Evolutionary conservation across 202 grass and related monocot species (phyloP), one percentile per base, ranked within the genome.

Genomic region (Cymbopogon flexuosus): DNA sequence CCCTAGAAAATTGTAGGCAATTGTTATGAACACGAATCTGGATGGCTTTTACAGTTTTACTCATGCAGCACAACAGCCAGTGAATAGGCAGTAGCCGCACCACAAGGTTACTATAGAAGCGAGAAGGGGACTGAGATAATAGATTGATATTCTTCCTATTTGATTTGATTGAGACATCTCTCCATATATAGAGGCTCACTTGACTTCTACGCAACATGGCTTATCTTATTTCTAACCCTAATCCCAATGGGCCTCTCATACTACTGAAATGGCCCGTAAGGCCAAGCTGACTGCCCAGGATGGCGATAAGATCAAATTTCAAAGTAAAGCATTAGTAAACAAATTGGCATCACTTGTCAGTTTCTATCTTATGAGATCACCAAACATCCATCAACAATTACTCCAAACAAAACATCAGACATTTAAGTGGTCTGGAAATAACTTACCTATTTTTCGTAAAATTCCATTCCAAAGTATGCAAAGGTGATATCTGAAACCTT

Each of bases 401-500:
- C 76, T 16, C 62, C 10, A 23, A 35, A 67, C 45, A 34, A 68
- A 81, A 73, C 11, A 86, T 18, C 61, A 14, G 31, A 23, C 65
- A 81, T 37, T 24, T 60, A 52, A 57, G 54, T 5, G 15, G 62
- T 77, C 62, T 18, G 77, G 22, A 84, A 76, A 65, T 60, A 81
- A 69, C 51, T 64, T 21, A 91, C 95, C 92, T 97, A 65, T 89
- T 89, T 72, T 88, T 86, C 21, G 70, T 85, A 81, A 85, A 84
- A 76, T 81, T 84, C 14, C 59, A 76, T 47, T 93, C 88, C 76
- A 94, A 78, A 68, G 89, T 86, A 77, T 81, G 80, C 67, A 97
- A 81, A n/a, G 90, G 95, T 85, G 95, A 86, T 69, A 90, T 83
- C 30, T 93, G 88, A 82, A 91, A 89, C 86, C 92, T 91, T 91